Evolutionary conservation across 1,284 basidiomycete genomes (phyloP), one percentile per base, ranked within the genome.

Genomic region (Boletus sp.): DNA sequence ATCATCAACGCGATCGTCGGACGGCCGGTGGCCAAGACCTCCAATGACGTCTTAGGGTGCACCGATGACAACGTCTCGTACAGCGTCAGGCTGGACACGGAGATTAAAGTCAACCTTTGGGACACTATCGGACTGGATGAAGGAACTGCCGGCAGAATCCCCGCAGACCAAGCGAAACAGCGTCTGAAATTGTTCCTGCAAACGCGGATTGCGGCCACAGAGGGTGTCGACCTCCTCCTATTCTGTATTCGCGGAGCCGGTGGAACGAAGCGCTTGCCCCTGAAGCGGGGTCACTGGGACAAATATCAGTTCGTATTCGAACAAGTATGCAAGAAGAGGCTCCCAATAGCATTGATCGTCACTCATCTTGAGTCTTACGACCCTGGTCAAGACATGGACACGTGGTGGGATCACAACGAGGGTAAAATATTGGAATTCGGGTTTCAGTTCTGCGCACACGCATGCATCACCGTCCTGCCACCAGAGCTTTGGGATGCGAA

Each of bases 81-180:
- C 38, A 42, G 6, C 5, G 20, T 49, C 26, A 44, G 41, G 23
- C 32, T 58, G 19, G 50, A 56, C 12, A 23, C 51, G 9, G 48
- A 29, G 16, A 26, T 41, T 42, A 41, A 22, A 5, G 7, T 59
- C 30, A 44, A 51, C 14, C 42, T 66, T 29, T 62, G 62, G 58
- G 60, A 61, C 22, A 66, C 64, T n/a, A 49, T 58, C 3, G 61
- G 62, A 17, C 44, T 65, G 14, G 50, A 49, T 3, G 55, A 61
- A 38, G 63, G 51, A 10, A 50, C 49, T 8, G 36, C 34, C 16
- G 58, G 64, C 8, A 50, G 14, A 16, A 42, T 52, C 10, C 49
- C 49, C 8, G 49, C 50, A 0, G 39, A 41, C 13, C 29, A 41
- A 27, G 52, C 63, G 5, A 61, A 32, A 14, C 19, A 49, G 27